Base-by-base conservation (phyloP, 768 basidiomycete species). In the Amanita fuliginea region DNA sequence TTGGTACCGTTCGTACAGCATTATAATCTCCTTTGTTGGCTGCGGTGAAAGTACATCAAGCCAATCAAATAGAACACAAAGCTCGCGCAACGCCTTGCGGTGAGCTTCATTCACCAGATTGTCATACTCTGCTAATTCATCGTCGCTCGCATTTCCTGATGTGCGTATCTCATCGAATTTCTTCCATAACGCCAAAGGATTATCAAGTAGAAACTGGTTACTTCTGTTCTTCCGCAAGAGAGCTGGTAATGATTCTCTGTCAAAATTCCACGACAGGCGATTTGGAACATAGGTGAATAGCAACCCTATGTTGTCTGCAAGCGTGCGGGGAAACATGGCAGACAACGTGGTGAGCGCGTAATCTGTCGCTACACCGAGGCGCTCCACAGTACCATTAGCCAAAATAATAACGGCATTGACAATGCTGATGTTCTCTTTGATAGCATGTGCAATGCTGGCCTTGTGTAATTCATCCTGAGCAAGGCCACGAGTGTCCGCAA, bases 401-500 rank as follows among this genome's bases (percentile, higher is more conserved):
- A 63, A 53, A 42, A 63, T 58, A 51, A 62, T 46, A 14, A 63
- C 56, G 13, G 59, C 62, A 42, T 63, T 51, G 41, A 63, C 49
- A 16, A 46, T 50, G 14, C 48, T 37, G 43, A 58, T 53, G 33
- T 59, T 47, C n/a, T 51, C 51, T 18, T 33, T 43, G 46, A 63
- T 63, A n/a, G 54, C 55, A 10, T 52, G 37, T 6, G 62, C 62
- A 33, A 63, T 62, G 39, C 51, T 52, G 6, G 40, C 46, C 49
- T 62, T 61, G 48, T 62, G 61, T 24, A 51, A 36, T 13, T 56
- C 52, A 43, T 63, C 61, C 32, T 60, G 51, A 9, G 54, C 53
- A 13, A 60, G 46, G 18, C 62, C 62, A n/a, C 62, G 59, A 8
- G 62, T 63, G 42, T 63, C 61, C 14, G 54, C 58, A 5, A 63